Conservation (phyloP, 768 basidiomycete species). For the Amanita polypyramis region DNA sequence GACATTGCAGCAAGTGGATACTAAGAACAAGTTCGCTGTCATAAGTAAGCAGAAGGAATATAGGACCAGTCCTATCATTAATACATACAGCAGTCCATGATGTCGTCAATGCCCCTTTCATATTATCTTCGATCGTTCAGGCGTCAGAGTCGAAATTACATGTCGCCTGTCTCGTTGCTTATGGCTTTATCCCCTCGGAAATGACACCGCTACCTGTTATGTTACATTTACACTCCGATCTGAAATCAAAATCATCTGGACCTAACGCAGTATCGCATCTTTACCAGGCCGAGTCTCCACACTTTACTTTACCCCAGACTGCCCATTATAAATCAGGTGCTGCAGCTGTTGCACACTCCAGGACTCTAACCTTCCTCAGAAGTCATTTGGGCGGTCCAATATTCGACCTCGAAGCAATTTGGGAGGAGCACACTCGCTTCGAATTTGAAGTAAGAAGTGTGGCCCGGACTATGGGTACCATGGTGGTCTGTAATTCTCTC, state of each 20-base stretch:
- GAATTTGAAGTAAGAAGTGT: slow-evolving; percentile 43
- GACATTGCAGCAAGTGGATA: slow-evolving; percentile 25
- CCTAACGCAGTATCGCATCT: slow-evolving; percentile 15
- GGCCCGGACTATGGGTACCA: slow-evolving; percentile 44
- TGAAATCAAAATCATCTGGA: slow-evolving; percentile 14
- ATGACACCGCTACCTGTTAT: slow-evolving; percentile 22
- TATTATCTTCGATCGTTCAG: slow-evolving; percentile 17
- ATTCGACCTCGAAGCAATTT: slow-evolving; percentile 50
- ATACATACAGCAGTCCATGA: neutral
- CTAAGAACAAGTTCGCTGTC: slow-evolving; percentile 33
- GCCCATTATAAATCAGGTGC: slow-evolving; percentile 28
- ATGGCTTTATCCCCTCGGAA: slow-evolving; percentile 18
- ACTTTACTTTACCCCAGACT: slow-evolving; percentile 33
- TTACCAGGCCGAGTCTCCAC: slow-evolving; percentile 22
- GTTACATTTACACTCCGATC: slow-evolving; percentile 22
- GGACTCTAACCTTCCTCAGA: slow-evolving; percentile 34
- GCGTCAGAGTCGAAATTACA: slow-evolving; percentile 15
- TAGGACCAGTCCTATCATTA: neutral
- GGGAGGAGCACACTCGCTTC: slow-evolving; percentile 48
- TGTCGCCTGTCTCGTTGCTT: slow-evolving; percentile 26
- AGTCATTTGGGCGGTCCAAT: slow-evolving; percentile 36
- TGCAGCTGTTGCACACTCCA: slow-evolving; percentile 35
- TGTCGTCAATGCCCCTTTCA: slow-evolving; percentile 8
- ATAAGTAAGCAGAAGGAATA: slow-evolving; percentile 22
- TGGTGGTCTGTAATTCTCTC: slow-evolving; percentile 30